Evolutionary conservation across 2,329 filamentous ascomycete species (phyloP).

Genomic region (Colletotrichum abscissum): DNA sequence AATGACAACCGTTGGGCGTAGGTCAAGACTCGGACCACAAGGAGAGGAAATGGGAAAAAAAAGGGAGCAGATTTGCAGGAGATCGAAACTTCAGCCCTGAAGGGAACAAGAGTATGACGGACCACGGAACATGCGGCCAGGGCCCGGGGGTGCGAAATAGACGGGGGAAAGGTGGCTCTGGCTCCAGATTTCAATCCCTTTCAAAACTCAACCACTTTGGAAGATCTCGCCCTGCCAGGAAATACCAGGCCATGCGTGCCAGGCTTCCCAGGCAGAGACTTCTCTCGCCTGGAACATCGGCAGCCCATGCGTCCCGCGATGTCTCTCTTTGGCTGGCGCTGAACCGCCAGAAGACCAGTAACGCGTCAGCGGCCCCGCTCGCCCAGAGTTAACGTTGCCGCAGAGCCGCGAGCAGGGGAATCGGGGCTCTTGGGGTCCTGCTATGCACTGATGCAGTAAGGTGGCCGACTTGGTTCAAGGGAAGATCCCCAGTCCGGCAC

Average conservation of each 20-base stretch:
- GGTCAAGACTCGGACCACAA: neutral
- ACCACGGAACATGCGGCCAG: neutral
- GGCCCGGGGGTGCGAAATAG: neutral
- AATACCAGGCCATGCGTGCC: too few species aligned
- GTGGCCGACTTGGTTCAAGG: neutral
- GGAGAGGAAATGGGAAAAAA: neutral
- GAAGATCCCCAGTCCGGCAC: neutral
- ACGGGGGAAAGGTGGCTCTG: neutral
- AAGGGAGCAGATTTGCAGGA: constrained; percentile 8
- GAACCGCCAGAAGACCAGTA: neutral
- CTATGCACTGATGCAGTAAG: neutral
- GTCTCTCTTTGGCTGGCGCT: constrained; percentile 4
- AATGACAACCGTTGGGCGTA: neutral
- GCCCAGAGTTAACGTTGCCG: constrained; percentile 30
- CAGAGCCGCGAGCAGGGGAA: constrained; percentile 33
- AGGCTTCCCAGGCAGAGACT: too few species aligned
- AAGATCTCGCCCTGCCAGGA: neutral
- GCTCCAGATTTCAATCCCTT: neutral
- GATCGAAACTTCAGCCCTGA: constrained; percentile 2
- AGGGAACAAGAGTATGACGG: neutral
- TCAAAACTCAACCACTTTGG: neutral
- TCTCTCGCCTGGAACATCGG: constrained; percentile 22
- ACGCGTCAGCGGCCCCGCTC: constrained; percentile 33
- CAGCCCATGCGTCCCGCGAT: constrained; percentile 10
- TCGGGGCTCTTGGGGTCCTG: neutral